These are phyloP conservation scores for Verticillium zaregamsianum DNA, from an alignment of 2,329 filamentous ascomycete genomes.

Conservation along the genomic window DNA sequence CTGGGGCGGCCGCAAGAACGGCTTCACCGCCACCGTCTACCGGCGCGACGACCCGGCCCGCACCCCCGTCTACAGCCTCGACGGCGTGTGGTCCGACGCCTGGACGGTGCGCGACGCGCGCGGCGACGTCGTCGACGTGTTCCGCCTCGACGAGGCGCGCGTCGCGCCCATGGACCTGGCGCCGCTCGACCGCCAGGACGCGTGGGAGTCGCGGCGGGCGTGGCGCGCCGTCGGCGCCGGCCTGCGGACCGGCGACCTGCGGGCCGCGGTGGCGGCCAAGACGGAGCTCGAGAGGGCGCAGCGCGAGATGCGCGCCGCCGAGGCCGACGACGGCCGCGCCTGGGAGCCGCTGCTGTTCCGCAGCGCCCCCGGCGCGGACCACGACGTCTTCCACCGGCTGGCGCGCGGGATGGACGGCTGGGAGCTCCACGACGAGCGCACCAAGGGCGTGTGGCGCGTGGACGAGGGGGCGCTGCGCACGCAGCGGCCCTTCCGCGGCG, in stretches of 20 bases:
- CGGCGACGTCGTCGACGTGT: conserved; percentile 29
- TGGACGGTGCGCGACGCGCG: conserved; percentile 24
- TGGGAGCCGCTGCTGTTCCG: conserved; percentile 38
- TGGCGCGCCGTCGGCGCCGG: conserved; percentile 75
- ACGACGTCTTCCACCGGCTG: conserved; percentile 25
- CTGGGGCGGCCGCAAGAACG: conserved; percentile 40
- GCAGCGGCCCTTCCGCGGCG: conserved; percentile 27
- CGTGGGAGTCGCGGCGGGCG: conserved; percentile 74
- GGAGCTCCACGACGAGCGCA: conserved; percentile 25
- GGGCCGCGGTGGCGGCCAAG: conserved; percentile 67
- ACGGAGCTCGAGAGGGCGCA: conserved; percentile 78
- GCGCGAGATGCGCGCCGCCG: conserved; percentile 66
- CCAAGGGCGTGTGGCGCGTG: conserved; percentile 33
- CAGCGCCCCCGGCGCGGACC: conserved; percentile 18
- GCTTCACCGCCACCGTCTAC: conserved; percentile 39
- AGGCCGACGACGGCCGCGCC: conserved; percentile 43
- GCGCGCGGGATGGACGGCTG: conserved; percentile 19
- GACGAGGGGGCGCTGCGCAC: conserved; percentile 17
- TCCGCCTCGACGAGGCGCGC: conserved; percentile 29
- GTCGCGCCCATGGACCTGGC: conserved; percentile 28
- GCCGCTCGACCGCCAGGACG: conserved; percentile 67
- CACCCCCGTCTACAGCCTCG: conserved; percentile 15
- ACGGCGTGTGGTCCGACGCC: conserved; percentile 13
- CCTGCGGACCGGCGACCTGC: conserved; percentile 71
- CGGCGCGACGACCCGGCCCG: conserved; percentile 29